Percentiles rank a stretch among this genome's conserved stretches.
Evolutionary conservation across 2,329 filamentous ascomycete species (phyloP).

Genomic region (Phyllosticta citrichinensis): DNA sequence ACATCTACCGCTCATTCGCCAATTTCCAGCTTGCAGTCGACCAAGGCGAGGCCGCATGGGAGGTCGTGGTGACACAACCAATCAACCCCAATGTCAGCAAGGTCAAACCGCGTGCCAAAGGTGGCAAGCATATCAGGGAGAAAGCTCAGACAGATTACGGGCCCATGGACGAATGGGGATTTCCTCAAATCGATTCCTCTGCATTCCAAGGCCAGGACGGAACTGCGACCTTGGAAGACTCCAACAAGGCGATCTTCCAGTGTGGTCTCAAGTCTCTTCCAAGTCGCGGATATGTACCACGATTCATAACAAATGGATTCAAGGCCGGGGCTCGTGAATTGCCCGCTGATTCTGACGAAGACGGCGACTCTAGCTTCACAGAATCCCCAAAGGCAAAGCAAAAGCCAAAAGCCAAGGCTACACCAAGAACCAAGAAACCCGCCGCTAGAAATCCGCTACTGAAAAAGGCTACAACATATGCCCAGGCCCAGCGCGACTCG

Average conservation of each 20-base stretch:
- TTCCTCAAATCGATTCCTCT: slow-evolving; percentile 27
- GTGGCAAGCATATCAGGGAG: slow-evolving; percentile 10
- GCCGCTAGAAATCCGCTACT: neutral
- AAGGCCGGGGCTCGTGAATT: neutral
- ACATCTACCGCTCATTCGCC: slow-evolving; percentile 43
- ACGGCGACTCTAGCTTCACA: neutral
- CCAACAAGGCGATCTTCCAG: neutral
- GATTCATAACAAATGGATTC: slow-evolving; percentile 1
- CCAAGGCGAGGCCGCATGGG: slow-evolving; percentile 41
- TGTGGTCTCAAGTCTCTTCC: neutral
- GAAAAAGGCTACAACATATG: neutral
- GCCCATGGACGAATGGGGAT: slow-evolving; percentile 39
- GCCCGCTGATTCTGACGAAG: slow-evolving; percentile 1
- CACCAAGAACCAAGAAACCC: neutral
- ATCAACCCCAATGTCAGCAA: slow-evolving; percentile 20
- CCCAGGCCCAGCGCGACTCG: neutral
- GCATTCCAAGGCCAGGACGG: slow-evolving; percentile 32
- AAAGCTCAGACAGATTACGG: slow-evolving; percentile 12
- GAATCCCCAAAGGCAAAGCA: neutral
- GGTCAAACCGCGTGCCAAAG: slow-evolving; percentile 11
- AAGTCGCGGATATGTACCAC: slow-evolving; percentile 3
- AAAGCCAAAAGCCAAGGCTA: neutral
- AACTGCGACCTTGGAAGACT: slow-evolving; percentile 27
- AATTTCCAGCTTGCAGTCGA: slow-evolving; percentile 46
- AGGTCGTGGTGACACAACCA: slow-evolving; percentile 32